phyloP scores from a whole-genome alignment of 2,329 filamentous ascomycete species.

The Sporothrix humicola region DNA sequence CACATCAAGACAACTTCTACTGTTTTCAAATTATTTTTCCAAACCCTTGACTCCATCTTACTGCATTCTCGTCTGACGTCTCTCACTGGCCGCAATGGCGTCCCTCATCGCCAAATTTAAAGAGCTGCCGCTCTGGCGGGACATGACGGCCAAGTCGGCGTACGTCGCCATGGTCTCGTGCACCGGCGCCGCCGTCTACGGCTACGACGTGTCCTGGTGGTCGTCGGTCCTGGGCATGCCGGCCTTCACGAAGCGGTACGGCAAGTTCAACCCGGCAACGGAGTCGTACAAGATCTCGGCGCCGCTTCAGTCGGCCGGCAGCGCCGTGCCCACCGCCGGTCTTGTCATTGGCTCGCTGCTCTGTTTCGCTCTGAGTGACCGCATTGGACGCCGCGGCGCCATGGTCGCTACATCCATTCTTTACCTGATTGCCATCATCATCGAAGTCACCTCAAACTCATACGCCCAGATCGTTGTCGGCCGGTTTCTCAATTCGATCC shows the following conservation, averaged over 20 bases:
- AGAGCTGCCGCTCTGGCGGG: slow-evolving; percentile 22
- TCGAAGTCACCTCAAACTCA: slow-evolving; percentile 28
- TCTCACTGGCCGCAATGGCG: background rate
- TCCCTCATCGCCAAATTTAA: slow-evolving; percentile 4
- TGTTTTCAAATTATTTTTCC: too few species aligned
- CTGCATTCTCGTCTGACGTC: background rate
- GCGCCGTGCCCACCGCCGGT: slow-evolving; percentile 25
- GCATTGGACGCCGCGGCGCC: slow-evolving; percentile 29
- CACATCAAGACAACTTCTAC: background rate
- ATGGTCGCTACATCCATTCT: slow-evolving; percentile 30
- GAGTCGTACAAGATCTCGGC: slow-evolving; percentile 25
- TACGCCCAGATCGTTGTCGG: slow-evolving; percentile 28
- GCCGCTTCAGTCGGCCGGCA: slow-evolving; percentile 28
- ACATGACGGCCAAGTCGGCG: slow-evolving; percentile 29
- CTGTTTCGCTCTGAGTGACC: slow-evolving; percentile 29
- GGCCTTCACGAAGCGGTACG: slow-evolving; percentile 27
- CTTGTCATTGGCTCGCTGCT: slow-evolving; percentile 21
- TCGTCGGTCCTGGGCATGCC: slow-evolving; percentile 30
- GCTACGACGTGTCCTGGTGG: slow-evolving; percentile 32
- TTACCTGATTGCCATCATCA: slow-evolving; percentile 28
- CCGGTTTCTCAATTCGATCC: slow-evolving; percentile 30
- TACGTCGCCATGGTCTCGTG: slow-evolving; percentile 28
- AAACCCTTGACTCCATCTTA: background rate
- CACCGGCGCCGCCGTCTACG: slow-evolving; percentile 29
- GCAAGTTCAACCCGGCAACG: slow-evolving; percentile 23